Conservation (phyloP, 2,329 filamentous ascomycete genomes). For the Madurella fahalii region DNA sequence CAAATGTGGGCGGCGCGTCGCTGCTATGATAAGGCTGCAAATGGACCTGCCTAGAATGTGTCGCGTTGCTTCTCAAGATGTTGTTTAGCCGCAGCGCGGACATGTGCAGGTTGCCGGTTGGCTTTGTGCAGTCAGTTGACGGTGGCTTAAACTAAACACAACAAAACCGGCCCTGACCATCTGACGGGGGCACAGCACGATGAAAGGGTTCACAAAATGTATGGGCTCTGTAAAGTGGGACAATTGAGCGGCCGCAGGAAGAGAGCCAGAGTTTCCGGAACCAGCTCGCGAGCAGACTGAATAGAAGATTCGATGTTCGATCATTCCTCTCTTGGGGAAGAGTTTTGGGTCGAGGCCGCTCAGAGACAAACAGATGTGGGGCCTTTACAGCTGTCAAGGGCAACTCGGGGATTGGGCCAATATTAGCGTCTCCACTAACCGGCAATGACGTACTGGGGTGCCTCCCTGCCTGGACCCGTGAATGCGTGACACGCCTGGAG, state of each 20-base stretch:
- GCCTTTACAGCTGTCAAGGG: conserved; percentile 20
- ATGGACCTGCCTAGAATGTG: background rate
- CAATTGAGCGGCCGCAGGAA: background rate
- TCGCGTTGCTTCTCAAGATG: no score
- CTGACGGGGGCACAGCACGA: background rate
- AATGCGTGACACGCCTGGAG: background rate
- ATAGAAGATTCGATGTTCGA: no score
- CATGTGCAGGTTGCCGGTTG: conserved; percentile 1
- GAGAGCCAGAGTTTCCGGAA: background rate
- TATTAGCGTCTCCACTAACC: background rate
- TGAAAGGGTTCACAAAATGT: background rate
- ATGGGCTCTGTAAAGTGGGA: background rate
- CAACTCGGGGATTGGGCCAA: conserved; percentile 12
- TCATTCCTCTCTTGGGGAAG: background rate
- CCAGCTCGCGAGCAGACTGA: background rate
- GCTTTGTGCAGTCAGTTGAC: background rate
- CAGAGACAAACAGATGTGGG: conserved; percentile 18
- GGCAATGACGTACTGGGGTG: conserved; percentile 4
- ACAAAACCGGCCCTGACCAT: background rate
- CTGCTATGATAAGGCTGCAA: background rate
- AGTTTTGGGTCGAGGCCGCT: background rate
- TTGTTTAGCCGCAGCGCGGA: conserved; percentile 1
- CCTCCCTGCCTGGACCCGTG: background rate
- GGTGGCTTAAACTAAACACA: background rate
- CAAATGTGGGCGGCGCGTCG: no score